A percentile compares a stretch with the other conserved stretches of the same genome.
phyloP scores from a whole-genome alignment of 352 stramenopile species.

The Albugo candida region DNA sequence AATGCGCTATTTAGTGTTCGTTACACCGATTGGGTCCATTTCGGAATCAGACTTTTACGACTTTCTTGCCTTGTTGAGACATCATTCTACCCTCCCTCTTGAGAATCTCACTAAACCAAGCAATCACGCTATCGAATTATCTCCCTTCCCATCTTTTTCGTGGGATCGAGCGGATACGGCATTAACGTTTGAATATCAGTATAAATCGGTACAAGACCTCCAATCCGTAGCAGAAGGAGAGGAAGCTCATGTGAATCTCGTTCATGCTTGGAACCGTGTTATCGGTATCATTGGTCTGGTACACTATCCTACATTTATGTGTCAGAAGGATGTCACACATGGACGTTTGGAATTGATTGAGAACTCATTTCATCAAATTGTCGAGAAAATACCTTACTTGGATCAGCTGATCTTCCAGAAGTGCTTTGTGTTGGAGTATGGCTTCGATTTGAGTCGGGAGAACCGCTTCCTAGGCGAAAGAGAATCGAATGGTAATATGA shows the following conservation, averaged over 20 bases:
- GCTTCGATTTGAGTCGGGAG: conserved; percentile 24
- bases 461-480: conserved; percentile 12
- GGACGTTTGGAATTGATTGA: conserved; percentile 46
- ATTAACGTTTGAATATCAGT: conserved; percentile 40
- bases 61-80: not conserved
- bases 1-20: not conserved
- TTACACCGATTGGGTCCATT: not conserved
- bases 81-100: conserved; percentile 17
- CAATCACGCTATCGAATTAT: conserved; percentile 61
- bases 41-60: not conserved
- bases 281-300: conserved; percentile 61
- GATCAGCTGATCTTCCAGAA: conserved; percentile 9
- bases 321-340: conserved; percentile 28
- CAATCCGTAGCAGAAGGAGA: conserved; percentile 50
- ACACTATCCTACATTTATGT: conserved; percentile 48
- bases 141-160: conserved; percentile 50
- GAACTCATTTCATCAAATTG: conserved; percentile 41
- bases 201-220: conserved; percentile 19
- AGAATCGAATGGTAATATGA: conserved; percentile 28
- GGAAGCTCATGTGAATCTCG: conserved; percentile 21
- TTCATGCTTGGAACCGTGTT: conserved; percentile 41
- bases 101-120: conserved; percentile 46
- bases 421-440: conserved; percentile 70
- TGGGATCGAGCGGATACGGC: conserved; percentile 26
- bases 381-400: conserved; percentile 12